Percentiles rank a stretch among this genome's conserved stretches.
These are phyloP conservation scores for Mrakia hoshinonis DNA, from an alignment of 768 basidiomycete genomes.

Conservation along the genomic window DNA sequence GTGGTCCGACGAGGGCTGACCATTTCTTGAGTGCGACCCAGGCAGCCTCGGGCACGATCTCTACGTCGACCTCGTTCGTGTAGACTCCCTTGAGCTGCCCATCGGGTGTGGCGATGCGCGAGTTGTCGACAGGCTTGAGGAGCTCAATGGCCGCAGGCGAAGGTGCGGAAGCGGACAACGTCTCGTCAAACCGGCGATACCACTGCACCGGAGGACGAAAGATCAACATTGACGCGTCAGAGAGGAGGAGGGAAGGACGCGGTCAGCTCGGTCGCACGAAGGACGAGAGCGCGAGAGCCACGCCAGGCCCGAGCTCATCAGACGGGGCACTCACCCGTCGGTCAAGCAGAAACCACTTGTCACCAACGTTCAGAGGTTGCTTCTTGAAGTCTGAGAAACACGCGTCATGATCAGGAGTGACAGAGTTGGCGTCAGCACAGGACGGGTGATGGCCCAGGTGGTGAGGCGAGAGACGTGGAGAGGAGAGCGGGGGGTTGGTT, in stretches of 20 bases:
- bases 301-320: background rate
- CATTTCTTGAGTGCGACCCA: conserved; percentile 63
- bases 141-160: background rate
- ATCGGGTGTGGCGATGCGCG: conserved; percentile 51
- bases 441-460: too few species aligned
- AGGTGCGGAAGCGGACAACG: background rate
- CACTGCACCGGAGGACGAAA: conserved; percentile 7
- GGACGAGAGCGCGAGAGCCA: too few species aligned
- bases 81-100: conserved; percentile 43
- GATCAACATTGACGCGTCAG: too few species aligned
- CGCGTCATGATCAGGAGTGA: background rate
- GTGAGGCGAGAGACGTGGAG: background rate
- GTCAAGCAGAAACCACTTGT: conserved; percentile 25
- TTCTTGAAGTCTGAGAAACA: conserved; percentile 20
- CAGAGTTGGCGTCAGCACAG: background rate
- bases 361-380: conserved; percentile 24
- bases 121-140: conserved; percentile 64
- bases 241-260: background rate
- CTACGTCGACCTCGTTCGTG: conserved; percentile 60
- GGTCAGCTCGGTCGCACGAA: conserved; percentile 3
- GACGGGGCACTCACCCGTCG: conserved; percentile 3
- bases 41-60: conserved; percentile 62
- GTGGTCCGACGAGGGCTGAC: conserved; percentile 68
- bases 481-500: background rate
- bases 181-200: conserved; percentile 19